Base-by-base conservation (phyloP, 176 grass and related monocot genomes). In the Alopecurus myosuroides region DNA sequence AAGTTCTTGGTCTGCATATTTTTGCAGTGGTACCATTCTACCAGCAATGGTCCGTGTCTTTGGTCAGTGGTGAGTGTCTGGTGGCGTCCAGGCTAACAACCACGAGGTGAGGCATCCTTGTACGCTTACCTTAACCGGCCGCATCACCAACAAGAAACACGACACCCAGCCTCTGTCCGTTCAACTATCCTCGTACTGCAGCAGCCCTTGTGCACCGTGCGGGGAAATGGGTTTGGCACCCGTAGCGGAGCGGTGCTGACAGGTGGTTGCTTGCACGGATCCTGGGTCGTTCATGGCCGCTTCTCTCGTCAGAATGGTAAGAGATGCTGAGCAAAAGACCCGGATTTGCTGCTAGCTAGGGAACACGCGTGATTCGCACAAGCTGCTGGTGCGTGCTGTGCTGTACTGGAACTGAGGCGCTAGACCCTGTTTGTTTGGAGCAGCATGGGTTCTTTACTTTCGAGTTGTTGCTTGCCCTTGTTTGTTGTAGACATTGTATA, bases 361-460 rank as follows among this genome's bases (percentile, higher is more conserved):
- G 41, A 11, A 12, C 41, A 44, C 9, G 42, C 40, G 40, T 42
- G 40, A 42, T 37, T 37, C 4, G 36, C 36, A 37, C n/a, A n/a
- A n/a, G n/a, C n/a, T n/a, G n/a, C 45, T 15, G 45, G 45, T 46
- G 13, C 13, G 13, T 46, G 45, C 45, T 46, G 45, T 46, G 45
- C 45, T 46, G 13, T 46, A 45, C 68, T 98, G 93, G 97, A 88
- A 57, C 65, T 95, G 2, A 15, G 92, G 91, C 95, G 92, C 81
- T 94, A 87, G 90, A 98, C 91, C 9, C 30, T 98, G 51, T 93
- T 95, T 86, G 89, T 98, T 46, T 98, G 96, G 96, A 91, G 88
- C 39, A 94, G 91, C 56, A 90, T 91, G 91, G 85, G 36, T 49
- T 95, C 45, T 95, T 98, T 70, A 40, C 89, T 46, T 80, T 94